phyloP scores from a whole-genome alignment of 306 rosid genomes.

The Casuarina glauca region DNA sequence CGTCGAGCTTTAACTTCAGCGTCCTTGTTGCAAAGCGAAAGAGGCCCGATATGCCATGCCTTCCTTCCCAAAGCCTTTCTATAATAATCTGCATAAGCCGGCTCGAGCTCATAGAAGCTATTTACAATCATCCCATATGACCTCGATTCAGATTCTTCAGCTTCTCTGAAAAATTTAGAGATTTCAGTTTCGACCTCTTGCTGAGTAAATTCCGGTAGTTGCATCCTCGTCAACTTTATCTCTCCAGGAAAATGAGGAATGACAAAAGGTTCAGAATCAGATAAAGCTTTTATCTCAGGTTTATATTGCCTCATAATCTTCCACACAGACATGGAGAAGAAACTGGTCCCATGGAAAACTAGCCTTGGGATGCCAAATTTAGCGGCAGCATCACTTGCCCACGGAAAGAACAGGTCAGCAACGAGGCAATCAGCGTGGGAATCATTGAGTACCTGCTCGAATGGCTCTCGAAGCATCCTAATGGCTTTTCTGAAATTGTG shows the following conservation, averaged over 20 bases:
- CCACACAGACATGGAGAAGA: slow-evolving; percentile 28
- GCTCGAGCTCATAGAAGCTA: slow-evolving; percentile 59
- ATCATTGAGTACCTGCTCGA: slow-evolving; percentile 20
- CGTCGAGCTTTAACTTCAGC: not conserved
- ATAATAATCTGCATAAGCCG: slow-evolving; percentile 40
- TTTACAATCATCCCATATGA: slow-evolving; percentile 53
- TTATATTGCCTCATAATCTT: slow-evolving; percentile 1
- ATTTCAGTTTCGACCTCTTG: not conserved
- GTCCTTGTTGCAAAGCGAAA: slow-evolving; percentile 33
- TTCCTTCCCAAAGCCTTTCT: slow-evolving; percentile 33
- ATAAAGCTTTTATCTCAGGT: slow-evolving; percentile 39
- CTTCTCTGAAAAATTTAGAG: not conserved
- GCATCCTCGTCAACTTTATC: slow-evolving; percentile 32
- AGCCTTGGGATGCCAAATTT: slow-evolving; percentile 37
- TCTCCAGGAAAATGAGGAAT: slow-evolving; percentile 44
- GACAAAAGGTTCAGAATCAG: slow-evolving; percentile 38
- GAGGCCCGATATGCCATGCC: slow-evolving; percentile 64
- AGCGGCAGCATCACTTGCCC: slow-evolving; percentile 26
- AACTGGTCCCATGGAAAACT: slow-evolving; percentile 31
- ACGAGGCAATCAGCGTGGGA: slow-evolving; percentile 23
- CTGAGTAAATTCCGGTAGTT: not conserved
- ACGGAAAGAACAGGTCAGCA: slow-evolving; percentile 29
- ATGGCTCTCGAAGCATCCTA: slow-evolving; percentile 24
- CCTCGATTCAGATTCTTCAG: slow-evolving; percentile 21
- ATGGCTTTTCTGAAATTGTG: slow-evolving; percentile 18